Conservation (phyloP, 176 grass and related monocot genomes). For the Tuctoria greenei region DNA sequence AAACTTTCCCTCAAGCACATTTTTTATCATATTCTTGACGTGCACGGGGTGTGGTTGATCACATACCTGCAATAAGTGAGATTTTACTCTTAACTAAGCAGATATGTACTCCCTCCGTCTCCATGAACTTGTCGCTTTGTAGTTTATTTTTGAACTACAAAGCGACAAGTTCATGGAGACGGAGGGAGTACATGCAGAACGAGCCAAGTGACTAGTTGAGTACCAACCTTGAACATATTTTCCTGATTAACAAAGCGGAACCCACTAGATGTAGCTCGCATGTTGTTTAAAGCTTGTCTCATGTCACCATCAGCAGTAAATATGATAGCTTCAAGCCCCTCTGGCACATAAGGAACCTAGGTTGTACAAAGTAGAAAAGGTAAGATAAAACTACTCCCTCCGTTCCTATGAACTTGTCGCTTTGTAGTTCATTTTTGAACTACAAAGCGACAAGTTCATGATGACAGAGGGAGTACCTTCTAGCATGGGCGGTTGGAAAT, state of each 20-base stretch:
- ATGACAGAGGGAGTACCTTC: too few species aligned
- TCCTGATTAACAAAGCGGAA: conserved; percentile 95
- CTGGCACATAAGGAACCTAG: conserved; percentile 85
- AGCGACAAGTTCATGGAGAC: too few species aligned
- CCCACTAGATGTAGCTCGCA: conserved; percentile 91
- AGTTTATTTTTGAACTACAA: too few species aligned
- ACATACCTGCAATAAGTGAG: conserved; percentile 51
- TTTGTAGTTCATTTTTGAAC: too few species aligned
- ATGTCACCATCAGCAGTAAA: conserved; percentile 98
- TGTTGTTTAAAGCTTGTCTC: conserved; percentile 96
- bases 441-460: too few species aligned
- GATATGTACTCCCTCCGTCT: too few species aligned
- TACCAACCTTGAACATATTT: conserved; percentile 84
- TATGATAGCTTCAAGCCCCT: conserved; percentile 95
- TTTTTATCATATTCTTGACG: conserved; percentile 90
- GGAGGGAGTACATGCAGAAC: neutral
- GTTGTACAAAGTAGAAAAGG: conserved; percentile 27
- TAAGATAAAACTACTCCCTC: neutral
- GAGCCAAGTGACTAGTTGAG: too few species aligned
- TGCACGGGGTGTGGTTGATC: conserved; percentile 94
- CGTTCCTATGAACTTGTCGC: too few species aligned
- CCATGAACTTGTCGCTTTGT: too few species aligned
- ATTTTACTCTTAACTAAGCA: conserved; percentile 7
- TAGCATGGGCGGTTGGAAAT: neutral
- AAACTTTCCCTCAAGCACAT: conserved; percentile 81